Base-by-base conservation (phyloP, 2,329 filamentous ascomycete species). In the Stylonectria norvegica region DNA sequence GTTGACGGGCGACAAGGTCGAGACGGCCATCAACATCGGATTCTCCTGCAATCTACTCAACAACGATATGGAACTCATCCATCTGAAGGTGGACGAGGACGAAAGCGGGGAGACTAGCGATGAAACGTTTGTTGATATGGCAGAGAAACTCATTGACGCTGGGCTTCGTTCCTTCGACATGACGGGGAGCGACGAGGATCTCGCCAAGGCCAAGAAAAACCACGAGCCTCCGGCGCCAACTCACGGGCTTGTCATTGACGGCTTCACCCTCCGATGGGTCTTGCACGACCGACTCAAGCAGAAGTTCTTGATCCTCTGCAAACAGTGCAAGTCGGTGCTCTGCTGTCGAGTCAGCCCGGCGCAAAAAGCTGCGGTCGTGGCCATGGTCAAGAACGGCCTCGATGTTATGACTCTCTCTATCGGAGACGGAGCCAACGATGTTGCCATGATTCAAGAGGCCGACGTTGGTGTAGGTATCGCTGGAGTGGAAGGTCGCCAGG, bases 21-120 rank as follows among this genome's bases (percentile, higher is more conserved):
- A 98, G 68, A 98, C 93, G 17, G 93, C 94, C 42, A 98, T 98
- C 80, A 98, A 98, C 69, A 98, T 98, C 60, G 93, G 93, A 3
- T 98, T 97, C 67, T 98, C 94, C 9, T 98, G 94, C 72, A 98
- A 98, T 56, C 75, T 98, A 20, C 78, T 98, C 40, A 89, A 91
- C 67, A 98, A 96, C 64, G 88, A 95, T 53, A 96, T 98, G 93
- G 93, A 98, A 53, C 72, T 98, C 47, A 86, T 98, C 49, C 81
- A 95, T 34, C 75, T 98, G 54, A 94, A 94, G 60, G 76, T 93
- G 20, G 79, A 86, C 1, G 88, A 95, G 49, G 84, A 89, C 40
- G 77, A 83, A 45, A 60, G 69, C 8, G 68, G 76, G 12, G 56
- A 69, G 16, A 67, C 68, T 0, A 47, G 63, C 1, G 70, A 77